A percentile compares a stretch with the other conserved stretches of the same genome.
These are phyloP conservation scores for Omphalotus guepiniiformis DNA, from an alignment of 768 basidiomycete genomes.

Conservation along the genomic window DNA sequence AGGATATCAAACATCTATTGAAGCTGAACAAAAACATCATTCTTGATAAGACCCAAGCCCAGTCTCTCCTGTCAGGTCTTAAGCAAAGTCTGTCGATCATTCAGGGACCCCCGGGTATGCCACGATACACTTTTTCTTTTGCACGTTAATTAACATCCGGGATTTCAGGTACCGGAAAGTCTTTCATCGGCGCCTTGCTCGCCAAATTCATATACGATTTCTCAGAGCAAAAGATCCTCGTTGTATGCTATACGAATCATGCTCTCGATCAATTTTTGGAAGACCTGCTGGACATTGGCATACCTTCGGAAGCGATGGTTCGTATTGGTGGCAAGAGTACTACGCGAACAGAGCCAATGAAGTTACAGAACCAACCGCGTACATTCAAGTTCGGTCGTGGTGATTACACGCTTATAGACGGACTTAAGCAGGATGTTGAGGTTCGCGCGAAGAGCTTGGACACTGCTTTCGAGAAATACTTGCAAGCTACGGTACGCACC, in stretches of 20 bases:
- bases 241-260: constrained; percentile 74
- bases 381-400: constrained; percentile 20
- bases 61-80: constrained; percentile 47
- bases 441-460: constrained; percentile 19
- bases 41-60: constrained; percentile 49
- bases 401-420: constrained; percentile 41
- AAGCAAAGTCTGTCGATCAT: constrained; percentile 56
- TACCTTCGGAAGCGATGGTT: constrained; percentile 44
- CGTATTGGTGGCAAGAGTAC: constrained; percentile 59
- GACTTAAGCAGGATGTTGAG: constrained; percentile 24
- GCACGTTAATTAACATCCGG: background rate
- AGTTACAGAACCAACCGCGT: constrained; percentile 35
- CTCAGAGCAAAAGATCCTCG: constrained; percentile 49
- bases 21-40: constrained; percentile 32
- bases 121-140: background rate
- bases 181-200: constrained; percentile 65
- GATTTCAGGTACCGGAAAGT: constrained; percentile 63
- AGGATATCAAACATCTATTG: constrained; percentile 39
- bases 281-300: constrained; percentile 57
- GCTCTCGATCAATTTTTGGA: constrained; percentile 69
- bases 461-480: constrained; percentile 24
- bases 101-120: constrained; percentile 68
- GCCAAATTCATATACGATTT: constrained; percentile 55
- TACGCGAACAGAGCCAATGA: constrained; percentile 37
- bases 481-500: constrained; percentile 14